A percentile compares a stretch with the other conserved stretches of the same genome.
These are phyloP conservation scores for Setaria italica DNA, from an alignment of 202 grass and related monocot genomes.

Conservation along the genomic window DNA sequence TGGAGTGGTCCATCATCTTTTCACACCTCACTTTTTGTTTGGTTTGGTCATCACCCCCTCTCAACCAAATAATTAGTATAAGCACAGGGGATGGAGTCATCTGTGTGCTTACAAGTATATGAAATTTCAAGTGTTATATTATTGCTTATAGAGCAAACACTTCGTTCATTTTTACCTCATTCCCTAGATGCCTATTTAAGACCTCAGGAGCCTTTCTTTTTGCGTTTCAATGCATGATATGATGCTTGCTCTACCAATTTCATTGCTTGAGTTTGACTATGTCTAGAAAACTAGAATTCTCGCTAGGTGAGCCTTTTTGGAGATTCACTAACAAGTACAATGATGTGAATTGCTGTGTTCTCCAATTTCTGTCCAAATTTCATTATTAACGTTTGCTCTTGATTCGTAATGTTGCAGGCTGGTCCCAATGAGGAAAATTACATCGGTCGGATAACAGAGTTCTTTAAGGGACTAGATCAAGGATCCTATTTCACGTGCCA, in stretches of 20 bases:
- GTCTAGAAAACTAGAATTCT: background rate
- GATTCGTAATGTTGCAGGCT: constrained; percentile 44
- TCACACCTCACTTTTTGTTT: too few species aligned
- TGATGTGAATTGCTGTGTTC: background rate
- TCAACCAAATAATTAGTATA: too few species aligned
- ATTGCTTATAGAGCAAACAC: constrained; percentile 8
- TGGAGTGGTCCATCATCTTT: too few species aligned
- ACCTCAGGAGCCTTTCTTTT: background rate
- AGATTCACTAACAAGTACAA: background rate
- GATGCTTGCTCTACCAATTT: background rate
- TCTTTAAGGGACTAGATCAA: constrained; percentile 57
- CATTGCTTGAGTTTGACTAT: background rate
- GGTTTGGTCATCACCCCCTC: too few species aligned
- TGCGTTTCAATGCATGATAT: background rate
- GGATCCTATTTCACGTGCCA: constrained; percentile 60
- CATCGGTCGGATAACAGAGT: constrained; percentile 69
- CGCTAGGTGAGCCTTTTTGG: background rate
- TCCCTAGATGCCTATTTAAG: background rate
- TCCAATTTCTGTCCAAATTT: background rate
- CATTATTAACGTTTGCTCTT: background rate
- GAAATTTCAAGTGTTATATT: background rate
- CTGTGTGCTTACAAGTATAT: background rate
- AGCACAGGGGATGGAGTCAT: too few species aligned
- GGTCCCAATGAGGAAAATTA: constrained; percentile 55
- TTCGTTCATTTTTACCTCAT: background rate